These are phyloP conservation scores for Vitis hybrid DNA, from an alignment of 177 flowering plant species.

Conservation along the genomic window DNA sequence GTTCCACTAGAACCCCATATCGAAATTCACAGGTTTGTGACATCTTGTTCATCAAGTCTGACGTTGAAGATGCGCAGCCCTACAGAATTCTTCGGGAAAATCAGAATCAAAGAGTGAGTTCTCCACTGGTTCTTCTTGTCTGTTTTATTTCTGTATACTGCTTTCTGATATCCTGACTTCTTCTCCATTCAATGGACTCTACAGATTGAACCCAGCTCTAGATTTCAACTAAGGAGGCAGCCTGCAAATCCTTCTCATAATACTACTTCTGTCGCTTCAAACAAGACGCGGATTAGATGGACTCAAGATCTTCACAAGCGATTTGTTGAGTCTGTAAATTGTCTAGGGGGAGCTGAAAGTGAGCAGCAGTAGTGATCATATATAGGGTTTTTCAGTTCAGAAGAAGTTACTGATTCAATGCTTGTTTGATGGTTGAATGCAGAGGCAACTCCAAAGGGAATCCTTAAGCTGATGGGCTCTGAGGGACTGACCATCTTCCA, in stretches of 20 bases:
- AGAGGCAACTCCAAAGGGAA: constrained; percentile 22
- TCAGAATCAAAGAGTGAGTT: not conserved
- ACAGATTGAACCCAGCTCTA: not conserved
- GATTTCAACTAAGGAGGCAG: not conserved
- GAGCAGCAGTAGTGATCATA: not conserved
- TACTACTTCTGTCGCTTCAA: not conserved
- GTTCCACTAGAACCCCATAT: not conserved
- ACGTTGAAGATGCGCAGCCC: not conserved
- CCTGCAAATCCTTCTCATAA: not conserved
- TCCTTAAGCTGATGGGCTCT: constrained; percentile 18
- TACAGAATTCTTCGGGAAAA: too few relatives aligned
- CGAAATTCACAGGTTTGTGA: not conserved
- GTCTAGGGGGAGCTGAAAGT: constrained; percentile 23
- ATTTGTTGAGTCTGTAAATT: constrained; percentile 14
- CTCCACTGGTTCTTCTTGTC: not conserved
- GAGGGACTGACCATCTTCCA: constrained; percentile 18
- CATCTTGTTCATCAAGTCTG: not conserved
- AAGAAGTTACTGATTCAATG: not conserved
- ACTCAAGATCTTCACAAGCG: constrained; percentile 20
- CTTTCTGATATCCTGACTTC: not conserved
- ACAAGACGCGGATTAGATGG: constrained; percentile 17
- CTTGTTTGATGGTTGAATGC: not conserved
- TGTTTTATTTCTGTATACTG: too few relatives aligned
- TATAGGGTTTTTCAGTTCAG: not conserved
- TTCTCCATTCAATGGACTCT: not conserved